Evolutionary conservation across 1,284 basidiomycete species (phyloP).

Genomic region (Cryptococcus amylolentus): DNA sequence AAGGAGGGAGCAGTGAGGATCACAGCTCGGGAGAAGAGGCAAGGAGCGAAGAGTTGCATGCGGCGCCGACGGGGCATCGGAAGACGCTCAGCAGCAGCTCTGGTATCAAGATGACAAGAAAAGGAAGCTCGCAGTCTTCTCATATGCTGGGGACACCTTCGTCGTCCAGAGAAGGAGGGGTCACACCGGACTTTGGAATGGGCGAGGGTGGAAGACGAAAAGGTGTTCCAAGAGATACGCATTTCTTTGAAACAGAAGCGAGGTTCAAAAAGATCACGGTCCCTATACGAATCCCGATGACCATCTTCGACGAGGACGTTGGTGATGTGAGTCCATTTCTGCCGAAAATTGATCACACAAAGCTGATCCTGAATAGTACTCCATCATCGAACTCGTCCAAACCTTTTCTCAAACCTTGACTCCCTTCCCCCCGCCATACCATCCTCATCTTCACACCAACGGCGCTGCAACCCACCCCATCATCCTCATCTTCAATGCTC

Average conservation of each 20-base stretch:
- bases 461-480: conserved; percentile 88
- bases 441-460: conserved; percentile 88
- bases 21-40: conserved; percentile 2
- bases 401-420: conserved; percentile 71
- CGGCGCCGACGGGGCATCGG: conserved; percentile 2
- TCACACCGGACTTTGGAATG: conserved; percentile 14
- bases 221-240: conserved; percentile 73
- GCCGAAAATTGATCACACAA: neutral
- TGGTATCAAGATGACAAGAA: conserved; percentile 9
- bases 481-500: conserved; percentile 90
- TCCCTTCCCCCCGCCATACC: conserved; percentile 66
- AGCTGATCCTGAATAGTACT: conserved; percentile 62
- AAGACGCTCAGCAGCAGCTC: conserved; percentile 10
- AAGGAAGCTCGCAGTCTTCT: conserved; percentile 14
- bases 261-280: conserved; percentile 70
- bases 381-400: conserved; percentile 82
- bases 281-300: conserved; percentile 80
- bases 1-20: conserved; percentile 7
- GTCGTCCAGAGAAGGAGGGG: conserved; percentile 52
- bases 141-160: conserved; percentile 43
- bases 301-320: conserved; percentile 86
- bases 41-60: neutral
- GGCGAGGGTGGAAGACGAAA: conserved; percentile 11
- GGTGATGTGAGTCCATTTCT: conserved; percentile 68
- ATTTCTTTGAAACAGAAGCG: conserved; percentile 83